Evolutionary conservation across 75 land plant genomes (phyloP), one percentile per base, ranked within the genome.

Genomic region (Isoetes taiwanensis): DNA sequence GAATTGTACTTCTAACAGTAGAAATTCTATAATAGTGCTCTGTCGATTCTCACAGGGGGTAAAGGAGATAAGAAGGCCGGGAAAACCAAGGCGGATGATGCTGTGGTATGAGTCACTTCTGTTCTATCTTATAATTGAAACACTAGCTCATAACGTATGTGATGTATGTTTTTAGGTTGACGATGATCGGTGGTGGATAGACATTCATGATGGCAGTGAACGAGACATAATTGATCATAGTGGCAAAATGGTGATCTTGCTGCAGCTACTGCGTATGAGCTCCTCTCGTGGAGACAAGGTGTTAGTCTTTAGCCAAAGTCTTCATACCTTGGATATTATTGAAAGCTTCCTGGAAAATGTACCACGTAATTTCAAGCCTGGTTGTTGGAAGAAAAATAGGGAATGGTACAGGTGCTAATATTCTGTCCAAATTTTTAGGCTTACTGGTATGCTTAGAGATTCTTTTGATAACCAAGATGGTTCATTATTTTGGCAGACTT

Each of bases 381-480:
- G 84, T 59, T 71, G 14, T 34, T 93, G 98, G 98, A 84, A 78
- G 48, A 70, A 64, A 43, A 80, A 80, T 24, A 84, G 82, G 48
- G 96, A 93, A 53, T 93, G 98, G 98, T 88, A 88, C 67, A 87
- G 98, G 98, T 93, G 65, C n/a, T n/a, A n/a, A n/a, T n/a, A n/a
- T n/a, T n/a, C n/a, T n/a, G n/a, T n/a, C n/a, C n/a, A n/a, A n/a
- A n/a, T n/a, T n/a, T n/a, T n/a, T n/a, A n/a, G n/a, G n/a, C n/a
- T n/a, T n/a, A n/a, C n/a, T n/a, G n/a, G 17, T 33, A 1, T 34
- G 24, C 10, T 34, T 25, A 56, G 35, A 17, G 10, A 21, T 56
- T 56, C 25, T 41, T 30, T 16, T 56, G 9, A 1, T 3, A 27
- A 19, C 24, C 35, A 2, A 26, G 19, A 28, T 3, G 2, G 0